phyloP scores from a whole-genome alignment of 1,284 basidiomycete species.

The Filobasidium uniguttulatum region DNA sequence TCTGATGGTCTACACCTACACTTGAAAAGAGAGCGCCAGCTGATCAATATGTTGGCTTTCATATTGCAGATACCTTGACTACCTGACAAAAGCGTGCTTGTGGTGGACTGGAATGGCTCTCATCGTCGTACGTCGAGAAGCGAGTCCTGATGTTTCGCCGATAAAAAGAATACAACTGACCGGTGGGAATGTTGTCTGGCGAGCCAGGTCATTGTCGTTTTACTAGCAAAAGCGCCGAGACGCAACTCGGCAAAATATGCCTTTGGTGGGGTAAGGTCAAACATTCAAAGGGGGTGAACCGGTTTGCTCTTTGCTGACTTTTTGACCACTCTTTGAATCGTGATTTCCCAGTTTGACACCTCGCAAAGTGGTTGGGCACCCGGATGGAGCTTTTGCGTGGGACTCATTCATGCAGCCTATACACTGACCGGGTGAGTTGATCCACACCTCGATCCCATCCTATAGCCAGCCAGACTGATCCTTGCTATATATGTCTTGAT shows the following conservation, averaged over 20 bases:
- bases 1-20: not conserved
- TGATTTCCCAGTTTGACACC: slow-evolving; percentile 33
- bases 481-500: too few species aligned
- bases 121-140: slow-evolving; percentile 27
- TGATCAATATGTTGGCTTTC: not conserved
- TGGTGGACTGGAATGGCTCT: slow-evolving; percentile 39
- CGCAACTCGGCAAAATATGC: slow-evolving; percentile 36
- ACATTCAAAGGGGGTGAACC: not conserved
- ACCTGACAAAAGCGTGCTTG: slow-evolving; percentile 35
- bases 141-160: not conserved
- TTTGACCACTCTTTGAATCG: not conserved
- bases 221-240: slow-evolving; percentile 35
- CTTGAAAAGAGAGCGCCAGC: slow-evolving; percentile 3
- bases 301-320: not conserved
- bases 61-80: slow-evolving; percentile 25
- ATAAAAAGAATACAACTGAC: too few species aligned
- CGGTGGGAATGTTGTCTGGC: not conserved
- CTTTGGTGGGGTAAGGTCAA: slow-evolving; percentile 24
- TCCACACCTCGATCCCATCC: slow-evolving; percentile 7
- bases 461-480: too few species aligned
- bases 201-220: slow-evolving; percentile 34
- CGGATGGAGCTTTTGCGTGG: slow-evolving; percentile 38
- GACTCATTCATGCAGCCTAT: slow-evolving; percentile 34
- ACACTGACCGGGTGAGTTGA: slow-evolving; percentile 27
- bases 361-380: slow-evolving; percentile 29